phyloP scores from a whole-genome alignment of 371 early-diverging fungal genomes.

The Mortierella sp. region DNA sequence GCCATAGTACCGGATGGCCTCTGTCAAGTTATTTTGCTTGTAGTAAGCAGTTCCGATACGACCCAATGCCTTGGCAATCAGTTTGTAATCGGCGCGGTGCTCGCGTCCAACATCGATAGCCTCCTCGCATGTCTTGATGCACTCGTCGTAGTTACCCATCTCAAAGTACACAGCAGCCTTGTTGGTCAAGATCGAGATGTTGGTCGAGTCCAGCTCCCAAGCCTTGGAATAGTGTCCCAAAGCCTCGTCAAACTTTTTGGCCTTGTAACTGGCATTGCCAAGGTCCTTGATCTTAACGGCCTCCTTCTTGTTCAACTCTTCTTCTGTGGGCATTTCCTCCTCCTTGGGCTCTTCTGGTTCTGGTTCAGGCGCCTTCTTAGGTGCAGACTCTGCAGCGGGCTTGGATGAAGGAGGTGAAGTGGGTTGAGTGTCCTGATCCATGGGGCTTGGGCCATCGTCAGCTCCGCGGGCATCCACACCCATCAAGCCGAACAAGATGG shows the following conservation, averaged over 20 bases:
- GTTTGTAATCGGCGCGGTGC: conserved; percentile 91
- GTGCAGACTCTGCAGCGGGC: conserved; percentile 25
- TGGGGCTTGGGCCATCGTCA: conserved; percentile 38
- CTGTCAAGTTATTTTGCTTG: conserved; percentile 81
- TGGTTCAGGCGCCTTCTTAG: conserved; percentile 66
- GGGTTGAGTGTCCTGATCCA: conserved; percentile 45
- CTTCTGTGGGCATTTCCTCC: conserved; percentile 62
- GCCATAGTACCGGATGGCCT: conserved; percentile 91
- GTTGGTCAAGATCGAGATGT: conserved; percentile 94
- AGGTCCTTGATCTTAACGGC: conserved; percentile 87
- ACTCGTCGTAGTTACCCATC: conserved; percentile 89
- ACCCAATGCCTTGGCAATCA: conserved; percentile 93
- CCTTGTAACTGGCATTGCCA: conserved; percentile 95
- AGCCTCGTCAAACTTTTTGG: conserved; percentile 91
- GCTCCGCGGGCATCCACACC: conserved; percentile 70
- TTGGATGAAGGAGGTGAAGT: conserved; percentile 25
- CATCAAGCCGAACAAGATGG: conserved; percentile 76
- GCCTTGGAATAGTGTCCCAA: conserved; percentile 91
- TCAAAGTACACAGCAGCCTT: conserved; percentile 96
- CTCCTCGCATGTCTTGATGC: conserved; percentile 91
- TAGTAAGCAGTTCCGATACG: conserved; percentile 91
- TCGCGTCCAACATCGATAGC: conserved; percentile 95
- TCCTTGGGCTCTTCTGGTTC: conserved; percentile 75
- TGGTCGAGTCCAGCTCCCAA: conserved; percentile 87
- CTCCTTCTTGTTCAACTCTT: conserved; percentile 74